These are phyloP conservation scores for Hordeum marinum DNA, from an alignment of 176 grass and related monocot genomes.

Conservation along the genomic window DNA sequence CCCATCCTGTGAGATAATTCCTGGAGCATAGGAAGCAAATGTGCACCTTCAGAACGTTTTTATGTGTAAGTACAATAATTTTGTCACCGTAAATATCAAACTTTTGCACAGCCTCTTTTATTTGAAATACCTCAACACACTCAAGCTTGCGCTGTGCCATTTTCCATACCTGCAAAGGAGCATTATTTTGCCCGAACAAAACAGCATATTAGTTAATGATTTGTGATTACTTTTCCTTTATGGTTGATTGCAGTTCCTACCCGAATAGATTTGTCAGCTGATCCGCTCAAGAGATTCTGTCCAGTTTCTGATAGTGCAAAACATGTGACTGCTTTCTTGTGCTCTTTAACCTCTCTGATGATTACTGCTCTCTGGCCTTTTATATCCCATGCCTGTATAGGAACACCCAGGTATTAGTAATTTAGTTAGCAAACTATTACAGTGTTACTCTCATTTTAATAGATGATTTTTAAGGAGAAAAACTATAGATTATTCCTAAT, in stretches of 20 bases:
- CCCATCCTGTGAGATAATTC: not conserved
- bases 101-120: constrained; percentile 77
- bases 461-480: not conserved
- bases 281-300: constrained; percentile 82
- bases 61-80: constrained; percentile 65
- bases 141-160: constrained; percentile 76
- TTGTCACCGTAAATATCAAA: constrained; percentile 58
- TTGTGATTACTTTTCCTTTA: not conserved
- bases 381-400: constrained; percentile 89
- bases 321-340: constrained; percentile 75
- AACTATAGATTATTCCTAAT: not conserved
- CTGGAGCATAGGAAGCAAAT: not conserved
- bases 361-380: constrained; percentile 75
- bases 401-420: not conserved
- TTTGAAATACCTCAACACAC: constrained; percentile 79
- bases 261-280: constrained; percentile 86
- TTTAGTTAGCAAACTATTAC: constrained; percentile 9
- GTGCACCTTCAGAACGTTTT: constrained; percentile 60
- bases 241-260: constrained; percentile 39
- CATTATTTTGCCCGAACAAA: constrained; percentile 6
- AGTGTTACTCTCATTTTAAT: not conserved
- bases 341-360: constrained; percentile 75
- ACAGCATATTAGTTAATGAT: not conserved
- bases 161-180: constrained; percentile 77
- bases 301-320: constrained; percentile 76